phyloP scores from a whole-genome alignment of 1,284 basidiomycete genomes.

The Sanguinoderma infundibulare region DNA sequence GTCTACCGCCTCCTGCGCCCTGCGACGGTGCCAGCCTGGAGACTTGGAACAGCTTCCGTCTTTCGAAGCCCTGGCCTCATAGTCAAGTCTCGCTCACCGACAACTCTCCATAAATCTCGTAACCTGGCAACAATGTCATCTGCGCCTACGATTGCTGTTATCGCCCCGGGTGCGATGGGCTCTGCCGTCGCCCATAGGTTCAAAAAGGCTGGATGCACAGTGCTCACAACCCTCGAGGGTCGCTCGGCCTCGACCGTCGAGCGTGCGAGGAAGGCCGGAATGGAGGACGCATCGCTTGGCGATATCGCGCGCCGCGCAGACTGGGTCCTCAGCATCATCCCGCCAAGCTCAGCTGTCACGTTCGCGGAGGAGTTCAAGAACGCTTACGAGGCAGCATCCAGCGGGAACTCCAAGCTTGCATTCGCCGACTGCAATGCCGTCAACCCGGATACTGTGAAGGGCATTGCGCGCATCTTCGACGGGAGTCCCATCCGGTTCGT shows the following conservation, averaged over 20 bases:
- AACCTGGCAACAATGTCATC: not conserved
- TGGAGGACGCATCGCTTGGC: conserved; percentile 50
- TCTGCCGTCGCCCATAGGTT: conserved; percentile 49
- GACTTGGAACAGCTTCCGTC: not conserved
- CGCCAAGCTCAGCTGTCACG: conserved; percentile 54
- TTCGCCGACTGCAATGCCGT: conserved; percentile 69
- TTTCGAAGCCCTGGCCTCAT: not conserved
- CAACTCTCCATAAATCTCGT: not conserved
- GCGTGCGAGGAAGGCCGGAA: conserved; percentile 56
- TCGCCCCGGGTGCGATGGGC: conserved; percentile 50
- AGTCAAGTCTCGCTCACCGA: not conserved
- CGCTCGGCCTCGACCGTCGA: conserved; percentile 51
- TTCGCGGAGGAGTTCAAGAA: conserved; percentile 50
- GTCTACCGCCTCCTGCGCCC: not conserved
- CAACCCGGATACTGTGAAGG: conserved; percentile 52
- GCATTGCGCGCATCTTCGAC: conserved; percentile 50
- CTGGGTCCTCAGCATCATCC: conserved; percentile 61
- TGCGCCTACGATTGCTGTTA: conserved; percentile 42
- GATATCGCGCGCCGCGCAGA: conserved; percentile 48
- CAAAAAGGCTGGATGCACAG: conserved; percentile 46
- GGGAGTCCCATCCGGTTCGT: conserved; percentile 48
- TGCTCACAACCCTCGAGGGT: conserved; percentile 54
- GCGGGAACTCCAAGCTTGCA: conserved; percentile 11
- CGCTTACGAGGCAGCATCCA: conserved; percentile 24
- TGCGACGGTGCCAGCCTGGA: not conserved